Evolutionary conservation across 2,329 filamentous ascomycete species (phyloP).

Genomic region (Ramichloridium luteum): DNA sequence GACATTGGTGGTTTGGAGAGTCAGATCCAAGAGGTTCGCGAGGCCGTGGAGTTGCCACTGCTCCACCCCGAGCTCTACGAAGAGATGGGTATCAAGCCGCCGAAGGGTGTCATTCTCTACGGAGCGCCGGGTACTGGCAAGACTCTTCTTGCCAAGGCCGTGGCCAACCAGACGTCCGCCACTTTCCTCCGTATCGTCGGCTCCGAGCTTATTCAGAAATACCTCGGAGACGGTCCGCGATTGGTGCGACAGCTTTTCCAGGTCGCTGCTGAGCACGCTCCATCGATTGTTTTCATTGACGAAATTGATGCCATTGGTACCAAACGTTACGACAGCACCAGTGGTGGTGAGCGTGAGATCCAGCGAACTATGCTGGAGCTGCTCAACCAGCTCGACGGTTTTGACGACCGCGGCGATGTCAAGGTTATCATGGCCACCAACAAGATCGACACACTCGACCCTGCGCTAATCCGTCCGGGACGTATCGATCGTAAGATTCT

Average conservation of each 20-base stretch:
- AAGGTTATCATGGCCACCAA: slow-evolving; percentile 99
- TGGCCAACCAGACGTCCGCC: slow-evolving; percentile 96
- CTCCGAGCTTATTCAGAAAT: slow-evolving; percentile 96
- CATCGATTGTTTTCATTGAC: slow-evolving; percentile 97
- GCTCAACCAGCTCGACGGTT: slow-evolving; percentile 95
- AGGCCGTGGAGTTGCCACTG: slow-evolving; percentile 89
- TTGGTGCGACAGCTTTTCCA: slow-evolving; percentile 93
- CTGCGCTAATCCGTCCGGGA: slow-evolving; percentile 87
- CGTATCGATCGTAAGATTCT: slow-evolving; percentile 97
- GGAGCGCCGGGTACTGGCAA: slow-evolving; percentile 95
- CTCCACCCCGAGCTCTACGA: slow-evolving; percentile 96
- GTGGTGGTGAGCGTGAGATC: slow-evolving; percentile 91
- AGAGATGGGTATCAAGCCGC: slow-evolving; percentile 99
- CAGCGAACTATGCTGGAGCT: slow-evolving; percentile 98
- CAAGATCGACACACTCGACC: slow-evolving; percentile 97
- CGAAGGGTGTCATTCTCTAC: slow-evolving; percentile 98
- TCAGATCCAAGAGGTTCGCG: slow-evolving; percentile 94
- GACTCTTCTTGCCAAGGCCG: slow-evolving; percentile 88
- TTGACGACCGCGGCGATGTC: slow-evolving; percentile 96
- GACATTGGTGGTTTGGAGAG: slow-evolving; percentile 93
- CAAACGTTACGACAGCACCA: slow-evolving; percentile 95
- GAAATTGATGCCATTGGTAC: slow-evolving; percentile 98
- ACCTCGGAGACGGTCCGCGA: slow-evolving; percentile 87
- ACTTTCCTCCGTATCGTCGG: slow-evolving; percentile 97
- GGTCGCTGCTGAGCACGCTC: slow-evolving; percentile 89